A percentile compares a stretch with the other conserved stretches of the same genome.
phyloP scores from a whole-genome alignment of 2,329 filamentous ascomycete species.

The Monosporascus sp. region DNA sequence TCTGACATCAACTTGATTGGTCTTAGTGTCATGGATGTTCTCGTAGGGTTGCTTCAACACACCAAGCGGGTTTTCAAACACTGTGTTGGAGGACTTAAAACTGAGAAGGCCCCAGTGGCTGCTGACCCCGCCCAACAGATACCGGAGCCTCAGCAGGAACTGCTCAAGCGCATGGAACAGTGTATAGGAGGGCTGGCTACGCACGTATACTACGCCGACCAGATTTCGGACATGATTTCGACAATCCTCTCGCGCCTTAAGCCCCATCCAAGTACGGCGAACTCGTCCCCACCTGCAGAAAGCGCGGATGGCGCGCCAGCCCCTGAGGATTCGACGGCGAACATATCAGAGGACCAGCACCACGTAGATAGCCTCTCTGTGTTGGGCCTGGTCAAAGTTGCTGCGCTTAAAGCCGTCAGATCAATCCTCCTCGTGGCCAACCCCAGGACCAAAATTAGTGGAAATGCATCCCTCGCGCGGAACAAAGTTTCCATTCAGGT shows the following conservation, averaged over 20 bases:
- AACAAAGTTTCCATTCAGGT: conserved; percentile 73
- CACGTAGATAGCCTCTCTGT: conserved; percentile 49
- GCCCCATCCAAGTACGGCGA: conserved; percentile 46
- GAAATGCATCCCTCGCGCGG: conserved; percentile 61
- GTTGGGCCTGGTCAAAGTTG: conserved; percentile 50
- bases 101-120: conserved; percentile 25
- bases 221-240: conserved; percentile 90
- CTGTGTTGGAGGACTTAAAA: conserved; percentile 30
- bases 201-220: conserved; percentile 94
- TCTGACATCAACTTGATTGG: conserved; percentile 93
- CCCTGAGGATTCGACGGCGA: conserved; percentile 30
- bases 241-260: conserved; percentile 75
- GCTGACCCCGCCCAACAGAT: conserved; percentile 33
- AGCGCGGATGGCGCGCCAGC: conserved; percentile 36
- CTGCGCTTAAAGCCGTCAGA: conserved; percentile 75
- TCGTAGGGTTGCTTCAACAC: conserved; percentile 79
- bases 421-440: conserved; percentile 80
- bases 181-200: conserved; percentile 90
- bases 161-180: conserved; percentile 67
- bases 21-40: conserved; percentile 90
- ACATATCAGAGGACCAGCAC: conserved; percentile 39
- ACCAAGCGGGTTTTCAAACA: conserved; percentile 73
- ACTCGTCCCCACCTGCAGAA: conserved; percentile 41
- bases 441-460: conserved; percentile 52
- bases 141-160: conserved; percentile 52